phyloP scores from a whole-genome alignment of 257 asterid species.

The Rhazya stricta region DNA sequence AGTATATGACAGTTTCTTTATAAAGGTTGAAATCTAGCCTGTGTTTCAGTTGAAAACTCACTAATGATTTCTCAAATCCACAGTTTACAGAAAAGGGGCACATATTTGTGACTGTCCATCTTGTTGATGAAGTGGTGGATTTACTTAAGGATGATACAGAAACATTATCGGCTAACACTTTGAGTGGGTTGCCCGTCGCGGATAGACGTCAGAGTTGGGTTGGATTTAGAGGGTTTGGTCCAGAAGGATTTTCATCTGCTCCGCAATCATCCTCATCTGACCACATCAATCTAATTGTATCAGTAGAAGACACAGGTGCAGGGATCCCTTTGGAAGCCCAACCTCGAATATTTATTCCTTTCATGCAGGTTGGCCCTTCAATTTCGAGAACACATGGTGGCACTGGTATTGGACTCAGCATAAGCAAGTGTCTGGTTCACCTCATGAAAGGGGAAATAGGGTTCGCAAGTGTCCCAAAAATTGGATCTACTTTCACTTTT shows the following conservation, averaged over 20 bases:
- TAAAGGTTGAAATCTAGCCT: background rate
- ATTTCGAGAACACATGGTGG: slow-evolving; percentile 88
- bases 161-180: slow-evolving; percentile 31
- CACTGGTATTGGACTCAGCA: slow-evolving; percentile 94
- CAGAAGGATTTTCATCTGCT: slow-evolving; percentile 37
- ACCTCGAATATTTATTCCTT: slow-evolving; percentile 72
- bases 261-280: slow-evolving; percentile 33
- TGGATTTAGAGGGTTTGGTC: slow-evolving; percentile 45
- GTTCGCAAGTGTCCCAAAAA: slow-evolving; percentile 58
- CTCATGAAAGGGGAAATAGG: slow-evolving; percentile 98
- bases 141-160: slow-evolving; percentile 34
- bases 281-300: slow-evolving; percentile 58
- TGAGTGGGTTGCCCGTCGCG: slow-evolving; percentile 80
- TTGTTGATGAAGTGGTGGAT: slow-evolving; percentile 61
- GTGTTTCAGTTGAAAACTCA: slow-evolving; percentile 6
- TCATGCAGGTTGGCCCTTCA: slow-evolving; percentile 97
- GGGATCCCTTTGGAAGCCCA: slow-evolving; percentile 87
- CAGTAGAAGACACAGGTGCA: slow-evolving; percentile 94
- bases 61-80: background rate
- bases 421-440: slow-evolving; percentile 89
- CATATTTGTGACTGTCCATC: slow-evolving; percentile 77
- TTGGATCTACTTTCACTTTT: slow-evolving; percentile 88
- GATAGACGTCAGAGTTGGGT: slow-evolving; percentile 73
- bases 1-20: background rate
- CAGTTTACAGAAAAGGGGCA: slow-evolving; percentile 97